Conservation (phyloP, 2,329 filamentous ascomycete genomes). For the Pseudocercospora eumusae region DNA sequence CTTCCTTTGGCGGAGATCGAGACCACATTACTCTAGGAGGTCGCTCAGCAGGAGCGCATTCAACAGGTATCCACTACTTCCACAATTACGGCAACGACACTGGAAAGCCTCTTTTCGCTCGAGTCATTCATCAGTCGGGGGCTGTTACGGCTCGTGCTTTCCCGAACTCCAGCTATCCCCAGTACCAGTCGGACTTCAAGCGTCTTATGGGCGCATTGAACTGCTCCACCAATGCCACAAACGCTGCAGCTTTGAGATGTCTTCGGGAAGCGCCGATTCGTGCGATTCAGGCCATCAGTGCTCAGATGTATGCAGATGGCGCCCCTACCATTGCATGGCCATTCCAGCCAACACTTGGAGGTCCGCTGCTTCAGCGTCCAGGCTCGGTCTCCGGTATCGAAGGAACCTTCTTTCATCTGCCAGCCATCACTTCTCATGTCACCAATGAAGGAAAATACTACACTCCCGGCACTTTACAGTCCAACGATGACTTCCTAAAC, state of each 20-base stretch:
- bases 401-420: conserved; percentile 56
- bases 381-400: conserved; percentile 56
- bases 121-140: conserved; percentile 50
- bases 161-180: conserved; percentile 20
- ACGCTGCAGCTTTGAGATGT: conserved; percentile 18
- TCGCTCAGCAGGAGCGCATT: conserved; percentile 63
- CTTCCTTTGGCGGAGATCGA: conserved; percentile 42
- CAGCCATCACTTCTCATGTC: conserved; percentile 69
- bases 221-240: conserved; percentile 16
- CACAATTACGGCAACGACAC: conserved; percentile 41
- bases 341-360: conserved; percentile 20
- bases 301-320: conserved; percentile 21
- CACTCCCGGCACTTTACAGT: conserved; percentile 54
- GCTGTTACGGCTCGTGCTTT: conserved; percentile 50
- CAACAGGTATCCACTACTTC: conserved; percentile 68
- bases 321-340: conserved; percentile 18
- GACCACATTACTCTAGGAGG: conserved; percentile 30
- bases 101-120: conserved; percentile 44
- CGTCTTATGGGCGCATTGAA: conserved; percentile 20
- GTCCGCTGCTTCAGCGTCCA: conserved; percentile 13
- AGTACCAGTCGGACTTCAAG: conserved; percentile 22
- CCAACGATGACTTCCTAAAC: conserved; percentile 54
- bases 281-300: conserved; percentile 16
- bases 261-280: conserved; percentile 20
- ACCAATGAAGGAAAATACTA: conserved; percentile 70